Conservation (phyloP, 768 basidiomycete species). For the Flagelloscypha sp. region DNA sequence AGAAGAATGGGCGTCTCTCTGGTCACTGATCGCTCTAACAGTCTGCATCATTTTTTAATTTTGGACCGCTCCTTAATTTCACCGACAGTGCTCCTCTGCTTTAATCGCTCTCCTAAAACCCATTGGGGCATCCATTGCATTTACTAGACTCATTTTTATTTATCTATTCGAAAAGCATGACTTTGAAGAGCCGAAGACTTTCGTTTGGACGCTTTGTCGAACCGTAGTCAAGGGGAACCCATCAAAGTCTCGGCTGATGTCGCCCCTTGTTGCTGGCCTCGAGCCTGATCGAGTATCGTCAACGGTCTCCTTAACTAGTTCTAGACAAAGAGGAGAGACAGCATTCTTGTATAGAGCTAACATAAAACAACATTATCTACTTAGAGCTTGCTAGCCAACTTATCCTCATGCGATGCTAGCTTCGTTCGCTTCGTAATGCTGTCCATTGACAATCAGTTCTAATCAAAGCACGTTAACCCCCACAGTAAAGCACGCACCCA, state of each 20-base stretch:
- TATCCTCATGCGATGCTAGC: constrained; percentile 54
- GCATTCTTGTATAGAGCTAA: constrained; percentile 1
- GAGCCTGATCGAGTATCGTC: neutral
- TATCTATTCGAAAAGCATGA: constrained; percentile 6
- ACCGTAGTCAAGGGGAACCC: constrained; percentile 2
- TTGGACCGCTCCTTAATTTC: constrained; percentile 1
- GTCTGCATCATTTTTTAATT: constrained; percentile 1
- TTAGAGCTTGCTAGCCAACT: constrained; percentile 37
- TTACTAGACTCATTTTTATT: constrained; percentile 1
- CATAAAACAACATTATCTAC: constrained; percentile 4
- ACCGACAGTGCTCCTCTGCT: too few relatives aligned
- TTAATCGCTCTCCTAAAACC: neutral
- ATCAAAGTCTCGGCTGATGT: constrained; percentile 3
- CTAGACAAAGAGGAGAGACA: neutral
- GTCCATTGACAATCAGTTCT: constrained; percentile 6
- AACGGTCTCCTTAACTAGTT: neutral
- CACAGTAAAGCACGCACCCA: constrained; percentile 44
- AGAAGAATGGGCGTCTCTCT: constrained; percentile 1
- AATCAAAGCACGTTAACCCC: constrained; percentile 15
- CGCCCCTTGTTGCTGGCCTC: neutral
- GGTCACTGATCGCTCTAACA: constrained; percentile 2
- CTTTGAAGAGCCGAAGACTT: too few relatives aligned
- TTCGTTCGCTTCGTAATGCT: constrained; percentile 64
- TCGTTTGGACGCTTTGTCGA: constrained; percentile 5
- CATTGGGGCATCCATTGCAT: constrained; percentile 2